phyloP scores from a whole-genome alignment of 192 early-diverging fungal species.

The Haplosporangium gracile region DNA sequence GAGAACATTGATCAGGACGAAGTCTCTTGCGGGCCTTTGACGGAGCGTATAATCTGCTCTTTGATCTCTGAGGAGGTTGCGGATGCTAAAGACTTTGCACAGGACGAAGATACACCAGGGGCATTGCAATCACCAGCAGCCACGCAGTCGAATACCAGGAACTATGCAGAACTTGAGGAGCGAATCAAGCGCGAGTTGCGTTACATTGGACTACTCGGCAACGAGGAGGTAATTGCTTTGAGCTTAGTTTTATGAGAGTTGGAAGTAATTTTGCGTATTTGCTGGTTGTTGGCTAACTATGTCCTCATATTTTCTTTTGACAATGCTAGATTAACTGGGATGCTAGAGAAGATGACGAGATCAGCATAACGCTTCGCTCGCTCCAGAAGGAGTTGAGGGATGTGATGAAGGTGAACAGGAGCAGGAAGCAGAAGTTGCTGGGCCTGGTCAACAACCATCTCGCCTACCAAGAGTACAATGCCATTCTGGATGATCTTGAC shows the following conservation, averaged over 20 bases:
- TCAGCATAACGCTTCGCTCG: conserved; percentile 75
- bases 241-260: background rate
- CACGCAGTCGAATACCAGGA: conserved; percentile 37
- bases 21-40: conserved; percentile 76
- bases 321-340: conserved; percentile 71
- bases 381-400: conserved; percentile 81
- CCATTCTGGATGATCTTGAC: conserved; percentile 89
- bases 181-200: conserved; percentile 85
- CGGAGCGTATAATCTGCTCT: conserved; percentile 81
- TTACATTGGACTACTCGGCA: conserved; percentile 85
- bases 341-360: conserved; percentile 79
- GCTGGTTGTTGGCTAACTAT: background rate
- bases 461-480: conserved; percentile 89
- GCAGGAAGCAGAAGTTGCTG: conserved; percentile 74
- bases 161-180: conserved; percentile 82
- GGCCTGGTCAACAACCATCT: conserved; percentile 79
- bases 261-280: background rate
- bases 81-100: conserved; percentile 48
- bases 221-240: conserved; percentile 73
- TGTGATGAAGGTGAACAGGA: conserved; percentile 74
- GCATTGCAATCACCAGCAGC: background rate
- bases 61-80: conserved; percentile 77
- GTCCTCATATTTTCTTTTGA: conserved; percentile 3
- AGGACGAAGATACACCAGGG: conserved; percentile 38
- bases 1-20: conserved; percentile 71